Evolutionary conservation across 495 filamentous ascomycete species (phyloP), one percentile per base, ranked within the genome.

Genomic region (Aspergillus taichungensis): DNA sequence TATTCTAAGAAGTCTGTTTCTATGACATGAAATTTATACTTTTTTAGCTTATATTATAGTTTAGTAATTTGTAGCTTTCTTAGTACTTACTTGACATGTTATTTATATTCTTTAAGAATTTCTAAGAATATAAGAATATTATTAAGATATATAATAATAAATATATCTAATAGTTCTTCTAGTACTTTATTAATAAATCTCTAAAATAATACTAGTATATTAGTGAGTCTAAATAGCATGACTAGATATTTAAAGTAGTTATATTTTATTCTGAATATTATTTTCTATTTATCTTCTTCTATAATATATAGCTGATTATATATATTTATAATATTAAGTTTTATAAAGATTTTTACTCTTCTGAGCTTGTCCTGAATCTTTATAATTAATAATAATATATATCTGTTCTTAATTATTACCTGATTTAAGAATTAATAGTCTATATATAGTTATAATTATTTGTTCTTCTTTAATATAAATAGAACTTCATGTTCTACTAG

Each of bases 241-340:
- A 59, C 39, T 31, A 34, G 13, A 34, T 49, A 58, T 44, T 58
- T 28, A 34, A 29, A 55, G 18, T 52, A 29, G 37, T 45, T 24
- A 27, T 37, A 52, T 13, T 54, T 43, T 37, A 34, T 55, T 24
- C 31, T 30, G 36, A 59, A 55, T 42, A 37, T 45, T 32, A 32
- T 55, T 53, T 53, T 53, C 42, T 39, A 56, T 48, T 54, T 36
- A 33, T 57, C 18, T 37, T 36, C 43, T 42, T 39, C 14, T 6
- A 48, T 50, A 33, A 55, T 58, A 28, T 14, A 13, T 34, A 55
- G 38, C 30, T 40, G 13, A 40, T 57, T 34, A 49, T 53, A 57
- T 31, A 24, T 31, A 27, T 51, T 46, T 37, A 30, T 49, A 32
- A 58, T 50, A 41, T 64, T 43, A 40, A 60, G 52, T 36, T 62